These are phyloP conservation scores for Clarireedia monteithiana DNA, from an alignment of 2,329 filamentous ascomycete genomes.

Conservation along the genomic window DNA sequence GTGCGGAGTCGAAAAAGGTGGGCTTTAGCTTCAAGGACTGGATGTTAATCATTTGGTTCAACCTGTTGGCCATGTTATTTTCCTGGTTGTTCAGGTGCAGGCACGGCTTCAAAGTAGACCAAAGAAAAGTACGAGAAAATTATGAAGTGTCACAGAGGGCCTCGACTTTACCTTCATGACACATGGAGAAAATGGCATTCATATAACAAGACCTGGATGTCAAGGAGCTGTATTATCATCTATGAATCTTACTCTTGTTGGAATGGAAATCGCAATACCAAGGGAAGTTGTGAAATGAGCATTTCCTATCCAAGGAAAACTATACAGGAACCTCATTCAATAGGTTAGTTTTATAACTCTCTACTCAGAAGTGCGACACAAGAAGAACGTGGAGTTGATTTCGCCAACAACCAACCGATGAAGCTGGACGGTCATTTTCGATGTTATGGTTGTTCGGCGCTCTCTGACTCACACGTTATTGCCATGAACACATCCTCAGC, in stretches of 20 bases:
- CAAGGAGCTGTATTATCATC: not conserved
- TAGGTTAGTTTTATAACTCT: no score
- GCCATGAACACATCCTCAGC: no score
- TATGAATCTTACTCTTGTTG: not conserved
- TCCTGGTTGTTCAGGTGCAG: constrained; percentile 18
- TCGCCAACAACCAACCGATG: no score
- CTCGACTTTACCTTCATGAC: constrained; percentile 4
- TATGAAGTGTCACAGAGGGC: constrained; percentile 5
- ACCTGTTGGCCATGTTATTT: constrained; percentile 16
- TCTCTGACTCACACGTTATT: no score
- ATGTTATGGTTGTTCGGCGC: no score
- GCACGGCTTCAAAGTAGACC: constrained; percentile 15
- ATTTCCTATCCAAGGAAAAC: not conserved
- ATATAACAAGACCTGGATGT: not conserved
- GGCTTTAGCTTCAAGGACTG: constrained; percentile 12
- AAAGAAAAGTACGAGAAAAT: constrained; percentile 9
- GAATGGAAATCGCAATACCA: not conserved
- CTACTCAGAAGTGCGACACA: no score
- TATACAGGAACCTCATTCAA: no score
- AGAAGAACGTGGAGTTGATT: no score
- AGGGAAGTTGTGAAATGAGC: not conserved
- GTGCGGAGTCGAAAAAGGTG: constrained; percentile 13
- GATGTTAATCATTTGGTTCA: constrained; percentile 15
- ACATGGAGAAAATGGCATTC: not conserved
- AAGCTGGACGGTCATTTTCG: no score